Evolutionary conservation across 1,139 yeast genomes (phyloP).

Genomic region (Candida sanyaensis): DNA sequence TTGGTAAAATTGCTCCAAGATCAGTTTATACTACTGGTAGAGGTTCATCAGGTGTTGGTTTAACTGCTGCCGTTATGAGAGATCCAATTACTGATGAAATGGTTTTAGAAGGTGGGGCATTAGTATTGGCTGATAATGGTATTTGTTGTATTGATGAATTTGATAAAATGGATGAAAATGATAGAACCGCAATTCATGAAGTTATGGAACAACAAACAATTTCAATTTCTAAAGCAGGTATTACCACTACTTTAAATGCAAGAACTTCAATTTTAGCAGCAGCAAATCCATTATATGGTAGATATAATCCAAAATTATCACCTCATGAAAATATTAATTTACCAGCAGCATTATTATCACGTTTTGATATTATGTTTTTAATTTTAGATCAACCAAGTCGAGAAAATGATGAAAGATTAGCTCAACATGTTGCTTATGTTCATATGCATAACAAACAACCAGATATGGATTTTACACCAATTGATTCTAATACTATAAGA

Average conservation of each 20-base stretch:
- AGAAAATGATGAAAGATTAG: conserved; percentile 82
- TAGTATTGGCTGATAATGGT: conserved; percentile 96
- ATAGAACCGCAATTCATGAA: conserved; percentile 97
- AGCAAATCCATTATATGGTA: conserved; percentile 95
- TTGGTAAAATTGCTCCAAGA: conserved; percentile 92
- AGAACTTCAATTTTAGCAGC: conserved; percentile 96
- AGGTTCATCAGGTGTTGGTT: conserved; percentile 98
- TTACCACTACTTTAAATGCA: conserved; percentile 94
- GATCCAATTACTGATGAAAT: conserved; percentile 98
- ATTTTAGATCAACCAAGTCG: conserved; percentile 83
- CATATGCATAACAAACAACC: conserved; percentile 95
- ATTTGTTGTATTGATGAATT: conserved; percentile 98
- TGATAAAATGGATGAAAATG: conserved; percentile 97
- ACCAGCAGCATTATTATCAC: conserved; percentile 94
- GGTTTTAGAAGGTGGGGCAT: conserved; percentile 98
- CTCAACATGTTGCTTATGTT: conserved; percentile 91
- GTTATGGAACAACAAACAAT: conserved; percentile 99
- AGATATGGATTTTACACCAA: conserved; percentile 68
- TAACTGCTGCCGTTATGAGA: conserved; percentile 98
- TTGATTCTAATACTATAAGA: conserved; percentile 79
- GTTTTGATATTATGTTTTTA: conserved; percentile 89
- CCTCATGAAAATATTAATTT: conserved; percentile 95
- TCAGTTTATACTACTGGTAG: conserved; percentile 98
- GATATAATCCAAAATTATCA: conserved; percentile 86
- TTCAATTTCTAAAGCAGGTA: conserved; percentile 96